Evolutionary conservation across 1,284 basidiomycete species (phyloP).

Genomic region (Cutaneotrichosporon cavernicola): DNA sequence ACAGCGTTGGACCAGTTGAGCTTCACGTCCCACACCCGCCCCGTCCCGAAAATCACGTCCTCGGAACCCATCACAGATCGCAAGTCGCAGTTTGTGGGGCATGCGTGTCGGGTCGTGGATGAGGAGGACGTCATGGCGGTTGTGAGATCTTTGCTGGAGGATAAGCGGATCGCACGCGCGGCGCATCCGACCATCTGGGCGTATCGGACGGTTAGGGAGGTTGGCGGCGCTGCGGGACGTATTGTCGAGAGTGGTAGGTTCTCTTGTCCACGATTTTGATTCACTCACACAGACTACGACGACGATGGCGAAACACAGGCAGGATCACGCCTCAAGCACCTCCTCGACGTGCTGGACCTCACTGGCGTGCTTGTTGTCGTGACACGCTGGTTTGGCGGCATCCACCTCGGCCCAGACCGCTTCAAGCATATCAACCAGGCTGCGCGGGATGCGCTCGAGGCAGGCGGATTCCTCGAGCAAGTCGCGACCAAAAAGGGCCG

Average conservation of each 20-base stretch:
- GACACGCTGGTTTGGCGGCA: constrained; percentile 56
- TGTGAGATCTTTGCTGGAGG: constrained; percentile 68
- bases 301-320: constrained; percentile 91
- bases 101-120: constrained; percentile 73
- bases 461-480: constrained; percentile 71
- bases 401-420: constrained; percentile 77
- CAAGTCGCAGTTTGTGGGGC: constrained; percentile 77
- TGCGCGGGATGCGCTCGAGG: constrained; percentile 76
- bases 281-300: constrained; percentile 75
- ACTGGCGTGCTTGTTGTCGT: constrained; percentile 77
- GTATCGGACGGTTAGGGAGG: constrained; percentile 54
- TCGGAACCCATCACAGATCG: constrained; percentile 77
- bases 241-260: constrained; percentile 42
- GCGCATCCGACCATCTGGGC: constrained; percentile 87
- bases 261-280: too few species aligned
- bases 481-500: constrained; percentile 13
- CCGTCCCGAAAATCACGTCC: constrained; percentile 58
- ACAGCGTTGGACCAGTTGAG: too few species aligned
- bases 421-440: constrained; percentile 92
- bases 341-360: constrained; percentile 74
- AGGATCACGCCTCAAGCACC: constrained; percentile 77
- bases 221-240: constrained; percentile 42
- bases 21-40: background rate
- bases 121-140: constrained; percentile 74
- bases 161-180: constrained; percentile 61